These are phyloP conservation scores for Pelargonium fulgidum DNA, from an alignment of 441 rosid genomes.

Conservation along the genomic window DNA sequence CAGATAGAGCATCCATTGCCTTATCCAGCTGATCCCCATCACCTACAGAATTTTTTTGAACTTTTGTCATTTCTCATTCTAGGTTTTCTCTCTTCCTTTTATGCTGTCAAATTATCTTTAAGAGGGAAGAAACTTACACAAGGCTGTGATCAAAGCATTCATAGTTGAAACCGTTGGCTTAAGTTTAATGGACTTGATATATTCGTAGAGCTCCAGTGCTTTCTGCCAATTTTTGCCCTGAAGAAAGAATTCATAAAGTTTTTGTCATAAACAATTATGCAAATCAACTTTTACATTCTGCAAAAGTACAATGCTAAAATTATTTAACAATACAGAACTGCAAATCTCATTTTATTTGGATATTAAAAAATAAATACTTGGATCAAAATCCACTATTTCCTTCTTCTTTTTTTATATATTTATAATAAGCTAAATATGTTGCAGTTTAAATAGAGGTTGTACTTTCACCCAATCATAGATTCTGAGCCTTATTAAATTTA, in stretches of 20 bases:
- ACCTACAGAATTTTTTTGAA: slow-evolving; percentile 41
- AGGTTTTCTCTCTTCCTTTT: slow-evolving; percentile 6
- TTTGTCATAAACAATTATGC: not conserved
- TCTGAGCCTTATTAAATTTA: too few species aligned
- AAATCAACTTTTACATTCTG: not conserved
- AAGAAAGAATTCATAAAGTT: slow-evolving; percentile 17
- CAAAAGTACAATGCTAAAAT: not conserved
- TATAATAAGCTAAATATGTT: too few species aligned
- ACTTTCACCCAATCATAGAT: too few species aligned
- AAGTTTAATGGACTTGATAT: slow-evolving; percentile 53
- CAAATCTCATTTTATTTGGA: too few species aligned
- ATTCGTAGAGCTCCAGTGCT: slow-evolving; percentile 66
- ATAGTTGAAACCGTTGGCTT: slow-evolving; percentile 67
- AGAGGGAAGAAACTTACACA: slow-evolving; percentile 48
- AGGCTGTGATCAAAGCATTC: slow-evolving; percentile 80
- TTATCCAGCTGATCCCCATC: slow-evolving; percentile 70
- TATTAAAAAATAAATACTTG: too few species aligned
- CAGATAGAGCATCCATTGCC: slow-evolving; percentile 67
- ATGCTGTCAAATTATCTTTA: not conserved
- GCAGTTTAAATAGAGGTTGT: too few species aligned
- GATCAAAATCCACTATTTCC: too few species aligned
- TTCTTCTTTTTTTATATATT: too few species aligned
- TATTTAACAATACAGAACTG: too few species aligned
- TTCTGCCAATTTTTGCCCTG: slow-evolving; percentile 82
- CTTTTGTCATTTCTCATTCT: slow-evolving; percentile 22